These are phyloP conservation scores for Hortaea werneckii DNA, from an alignment of 2,329 filamentous ascomycete species.

Conservation along the genomic window DNA sequence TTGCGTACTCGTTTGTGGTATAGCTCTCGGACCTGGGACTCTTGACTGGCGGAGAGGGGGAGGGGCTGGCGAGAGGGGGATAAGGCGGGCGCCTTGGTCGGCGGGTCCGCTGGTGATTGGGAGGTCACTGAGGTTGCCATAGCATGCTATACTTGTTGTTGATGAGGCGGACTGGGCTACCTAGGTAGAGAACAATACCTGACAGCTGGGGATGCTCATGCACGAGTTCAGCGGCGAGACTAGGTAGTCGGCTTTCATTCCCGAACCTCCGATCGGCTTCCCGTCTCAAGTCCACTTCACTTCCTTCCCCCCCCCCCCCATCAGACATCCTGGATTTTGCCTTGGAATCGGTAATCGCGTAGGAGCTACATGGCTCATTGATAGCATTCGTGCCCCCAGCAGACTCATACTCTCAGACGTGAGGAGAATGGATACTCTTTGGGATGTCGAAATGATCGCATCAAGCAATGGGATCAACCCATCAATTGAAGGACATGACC, in stretches of 20 bases:
- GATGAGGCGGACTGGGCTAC: not conserved
- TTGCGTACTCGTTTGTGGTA: conserved; percentile 70
- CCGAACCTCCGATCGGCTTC: not conserved
- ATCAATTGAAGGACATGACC: not conserved
- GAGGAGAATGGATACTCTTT: not conserved
- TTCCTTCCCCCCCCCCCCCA: not conserved
- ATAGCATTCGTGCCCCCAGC: not conserved
- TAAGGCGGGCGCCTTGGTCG: not conserved
- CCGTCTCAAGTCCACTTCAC: not conserved
- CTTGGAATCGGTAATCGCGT: not conserved
- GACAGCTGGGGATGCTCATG: not conserved
- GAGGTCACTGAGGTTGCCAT: conserved; percentile 5
- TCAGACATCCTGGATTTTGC: not conserved
- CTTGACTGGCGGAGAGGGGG: conserved; percentile 71
- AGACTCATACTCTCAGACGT: not conserved
- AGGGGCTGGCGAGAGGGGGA: conserved; percentile 42
- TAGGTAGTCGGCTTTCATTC: not conserved
- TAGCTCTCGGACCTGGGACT: conserved; percentile 69
- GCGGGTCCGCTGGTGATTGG: not conserved
- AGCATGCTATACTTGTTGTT: not conserved
- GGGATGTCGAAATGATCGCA: not conserved
- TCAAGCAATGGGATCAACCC: not conserved
- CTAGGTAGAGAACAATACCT: not conserved
- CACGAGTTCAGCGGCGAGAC: not conserved
- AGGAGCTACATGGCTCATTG: not conserved